Conservation (phyloP, 371 early-diverging fungal species). For the Capillidium heterosporum region DNA sequence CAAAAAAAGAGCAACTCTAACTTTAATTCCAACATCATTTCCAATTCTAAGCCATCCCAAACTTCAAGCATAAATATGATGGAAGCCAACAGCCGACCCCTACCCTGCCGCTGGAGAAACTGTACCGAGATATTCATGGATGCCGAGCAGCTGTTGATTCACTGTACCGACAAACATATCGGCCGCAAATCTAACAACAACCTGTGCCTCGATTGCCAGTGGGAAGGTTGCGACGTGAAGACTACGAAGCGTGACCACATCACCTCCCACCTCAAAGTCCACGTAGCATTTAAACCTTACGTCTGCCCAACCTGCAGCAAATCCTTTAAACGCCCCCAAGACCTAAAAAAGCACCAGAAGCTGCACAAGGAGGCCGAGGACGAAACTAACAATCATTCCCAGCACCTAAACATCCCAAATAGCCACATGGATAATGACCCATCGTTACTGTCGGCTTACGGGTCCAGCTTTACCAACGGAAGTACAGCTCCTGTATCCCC, state of each 20-base stretch:
- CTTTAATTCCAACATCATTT: no score
- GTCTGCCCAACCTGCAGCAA: slow-evolving; percentile 57
- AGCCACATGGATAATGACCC: no score
- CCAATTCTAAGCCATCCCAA: no score
- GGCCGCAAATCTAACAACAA: slow-evolving; percentile 79
- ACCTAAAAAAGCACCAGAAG: slow-evolving; percentile 82
- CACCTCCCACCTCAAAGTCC: slow-evolving; percentile 79
- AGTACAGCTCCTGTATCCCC: not conserved
- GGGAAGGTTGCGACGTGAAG: slow-evolving; percentile 59
- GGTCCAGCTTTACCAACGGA: not conserved
- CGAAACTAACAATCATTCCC: not conserved
- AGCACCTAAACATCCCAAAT: slow-evolving; percentile 2
- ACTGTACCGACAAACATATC: slow-evolving; percentile 72
- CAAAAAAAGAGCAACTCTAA: no score
- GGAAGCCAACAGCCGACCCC: not conserved
- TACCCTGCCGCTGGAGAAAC: not conserved
- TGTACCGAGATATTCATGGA: slow-evolving; percentile 15
- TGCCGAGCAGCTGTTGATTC: slow-evolving; percentile 62
- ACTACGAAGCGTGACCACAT: slow-evolving; percentile 84
- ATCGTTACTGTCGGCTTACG: no score
- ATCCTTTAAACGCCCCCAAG: slow-evolving; percentile 85
- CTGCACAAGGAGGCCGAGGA: slow-evolving; percentile 40
- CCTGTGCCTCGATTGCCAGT: slow-evolving; percentile 69
- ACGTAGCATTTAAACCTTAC: slow-evolving; percentile 81
- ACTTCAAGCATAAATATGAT: no score